Percentiles rank a stretch among this genome's conserved stretches.
phyloP scores from a whole-genome alignment of 2,329 filamentous ascomycete genomes.

The Chaetomium globosum region DNA sequence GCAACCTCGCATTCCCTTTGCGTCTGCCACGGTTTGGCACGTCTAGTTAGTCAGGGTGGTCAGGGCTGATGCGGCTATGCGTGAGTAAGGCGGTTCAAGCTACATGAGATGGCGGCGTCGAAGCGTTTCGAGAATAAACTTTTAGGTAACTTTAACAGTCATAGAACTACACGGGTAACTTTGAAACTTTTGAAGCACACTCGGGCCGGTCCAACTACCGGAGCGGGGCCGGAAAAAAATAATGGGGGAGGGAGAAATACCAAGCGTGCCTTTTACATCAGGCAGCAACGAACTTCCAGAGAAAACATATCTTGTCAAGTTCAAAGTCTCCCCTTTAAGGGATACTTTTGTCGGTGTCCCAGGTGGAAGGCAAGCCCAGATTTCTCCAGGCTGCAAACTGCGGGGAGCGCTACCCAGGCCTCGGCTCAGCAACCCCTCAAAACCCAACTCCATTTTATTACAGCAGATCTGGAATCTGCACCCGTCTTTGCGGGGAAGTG shows the following conservation, averaged over 20 bases:
- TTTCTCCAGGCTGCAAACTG: no score
- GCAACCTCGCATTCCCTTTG: background rate
- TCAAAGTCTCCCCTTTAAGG: no score
- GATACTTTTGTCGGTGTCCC: background rate
- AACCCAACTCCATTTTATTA: no score
- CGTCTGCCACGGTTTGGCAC: background rate
- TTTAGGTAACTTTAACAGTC: background rate
- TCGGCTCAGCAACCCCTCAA: no score
- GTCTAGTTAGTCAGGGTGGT: no score
- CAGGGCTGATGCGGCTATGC: no score
- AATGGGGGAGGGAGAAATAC: background rate
- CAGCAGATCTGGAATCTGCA: no score
- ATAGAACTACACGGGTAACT: no score
- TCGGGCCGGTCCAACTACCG: background rate
- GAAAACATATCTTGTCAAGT: no score
- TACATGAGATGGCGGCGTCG: background rate
- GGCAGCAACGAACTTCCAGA: background rate
- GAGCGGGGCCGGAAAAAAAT: background rate
- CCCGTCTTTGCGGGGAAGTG: background rate
- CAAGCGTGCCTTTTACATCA: background rate
- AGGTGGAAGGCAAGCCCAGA: no score
- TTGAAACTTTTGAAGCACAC: background rate
- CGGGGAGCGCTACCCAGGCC: background rate
- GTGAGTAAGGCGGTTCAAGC: background rate
- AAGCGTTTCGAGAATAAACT: background rate